phyloP scores from a whole-genome alignment of 2,329 filamentous ascomycete species.

The Tothia fuscella region DNA sequence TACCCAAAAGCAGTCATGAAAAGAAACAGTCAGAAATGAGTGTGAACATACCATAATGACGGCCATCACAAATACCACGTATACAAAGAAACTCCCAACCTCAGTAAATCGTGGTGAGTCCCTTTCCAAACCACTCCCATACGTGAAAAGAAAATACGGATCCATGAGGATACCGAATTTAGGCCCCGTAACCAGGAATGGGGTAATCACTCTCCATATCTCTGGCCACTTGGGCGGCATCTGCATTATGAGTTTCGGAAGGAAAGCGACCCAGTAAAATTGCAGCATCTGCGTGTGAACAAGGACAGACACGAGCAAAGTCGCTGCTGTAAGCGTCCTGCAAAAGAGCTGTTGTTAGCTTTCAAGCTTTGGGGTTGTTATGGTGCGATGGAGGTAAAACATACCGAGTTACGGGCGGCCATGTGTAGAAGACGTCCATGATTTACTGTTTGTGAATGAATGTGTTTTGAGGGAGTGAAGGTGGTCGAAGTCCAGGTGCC shows the following conservation, averaged over 20 bases:
- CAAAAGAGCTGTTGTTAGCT: constrained; percentile 33
- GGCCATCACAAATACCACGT: constrained; percentile 59
- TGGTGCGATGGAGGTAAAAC: constrained; percentile 15
- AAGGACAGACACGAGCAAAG: constrained; percentile 50
- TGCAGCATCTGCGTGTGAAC: constrained; percentile 47
- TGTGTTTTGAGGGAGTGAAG: too few species aligned
- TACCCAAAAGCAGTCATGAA: constrained; percentile 14
- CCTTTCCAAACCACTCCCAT: constrained; percentile 61
- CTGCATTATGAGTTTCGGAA: constrained; percentile 41
- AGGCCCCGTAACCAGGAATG: constrained; percentile 47
- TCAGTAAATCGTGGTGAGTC: constrained; percentile 58
- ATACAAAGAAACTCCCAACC: constrained; percentile 71
- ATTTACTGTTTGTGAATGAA: constrained; percentile 13
- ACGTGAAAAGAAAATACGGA: constrained; percentile 55
- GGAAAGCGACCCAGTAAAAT: constrained; percentile 42
- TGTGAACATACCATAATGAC: constrained; percentile 63
- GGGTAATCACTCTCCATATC: constrained; percentile 46
- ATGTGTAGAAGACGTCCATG: constrained; percentile 53
- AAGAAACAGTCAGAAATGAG: constrained; percentile 17
- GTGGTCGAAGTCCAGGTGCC: too few species aligned
- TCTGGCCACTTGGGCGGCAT: constrained; percentile 44
- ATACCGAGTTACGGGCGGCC: constrained; percentile 56
- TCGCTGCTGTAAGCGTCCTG: constrained; percentile 56
- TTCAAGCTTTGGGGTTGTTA: constrained; percentile 11
- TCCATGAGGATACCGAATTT: constrained; percentile 53